Base-by-base conservation (phyloP, 75 land plant species). In the Ceratopteris richardii region DNA sequence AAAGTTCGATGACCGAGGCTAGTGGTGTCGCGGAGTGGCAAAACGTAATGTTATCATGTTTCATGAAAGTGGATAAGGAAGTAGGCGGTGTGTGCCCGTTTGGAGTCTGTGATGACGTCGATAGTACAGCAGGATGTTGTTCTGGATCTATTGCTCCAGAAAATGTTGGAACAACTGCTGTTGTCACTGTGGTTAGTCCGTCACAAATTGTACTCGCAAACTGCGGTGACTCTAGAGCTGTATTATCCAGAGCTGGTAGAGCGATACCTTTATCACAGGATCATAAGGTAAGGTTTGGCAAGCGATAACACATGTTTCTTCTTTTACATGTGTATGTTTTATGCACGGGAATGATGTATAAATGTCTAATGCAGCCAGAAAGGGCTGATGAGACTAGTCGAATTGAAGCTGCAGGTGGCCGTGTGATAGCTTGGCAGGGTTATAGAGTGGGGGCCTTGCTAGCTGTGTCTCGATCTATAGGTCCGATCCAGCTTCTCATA, bases 181-280 rank as follows among this genome's bases (percentile, higher is more conserved):
- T 78, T 52, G 84, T 80, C 37, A 89, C 86, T 0, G 55, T 88
- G 4, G 53, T 88, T 6, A 74, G 73, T 9, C 26, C 69, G 7
- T 66, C 65, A 21, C 71, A 67, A 52, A 68, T 91, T 28, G 54
- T 88, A 10, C 82, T 84, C 16, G 88, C 86, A 41, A 87, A 91
- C 63, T 88, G 94, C 67, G 97, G 97, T 1, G 97, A 91, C 50
- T 91, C 97, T 25, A 74, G 97, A 22, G 97, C 94, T 27, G 88
- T 91, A 20, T 78, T 91, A 30, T 74, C 86, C 44, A 76, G 89
- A 3, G 77, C 63, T 0, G 89, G 84, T 13, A 51, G 12, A 1
- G 82, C 84, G 31, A 53, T 84, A 17, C 77, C 93, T 24, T 80
- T 90, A 14, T 77, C 82, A 0, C 28, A 12, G 19, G 95, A 89